Base-by-base conservation (phyloP, 116 monocot genomes). In the Thalassia testudinum region DNA sequence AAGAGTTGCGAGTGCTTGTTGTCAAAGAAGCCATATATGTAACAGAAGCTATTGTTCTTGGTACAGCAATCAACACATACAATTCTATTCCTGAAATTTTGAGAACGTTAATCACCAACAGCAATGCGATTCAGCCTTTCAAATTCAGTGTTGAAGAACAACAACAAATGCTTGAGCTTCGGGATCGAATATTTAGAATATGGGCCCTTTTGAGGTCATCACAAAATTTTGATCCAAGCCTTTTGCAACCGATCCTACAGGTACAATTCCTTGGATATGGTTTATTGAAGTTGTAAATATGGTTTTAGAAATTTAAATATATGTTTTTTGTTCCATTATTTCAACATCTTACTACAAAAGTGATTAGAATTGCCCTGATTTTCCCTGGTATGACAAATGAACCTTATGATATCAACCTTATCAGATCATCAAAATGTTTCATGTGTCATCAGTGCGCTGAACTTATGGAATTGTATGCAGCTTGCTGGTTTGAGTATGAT, bases 11-110 rank as follows among this genome's bases (percentile, higher is more conserved):
- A 58, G 50, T 47, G 42, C 66, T 95, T 42, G 88, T 95, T 47
- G 77, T 85, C 27, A 95, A 88, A 76, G 95, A 95, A 57, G 75
- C 95, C 43, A 64, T 88, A 62, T 71, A 74, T 75, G 95, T 85
- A 7, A 79, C 73, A 59, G 95, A 95, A 78, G 88, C 95, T 49
- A 42, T 85, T 68, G 62, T 58, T 26, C 64, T 95, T 20, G 88
- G 88, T 47, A 57, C 81, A n/a, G 63, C 75, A 40, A 64, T 81
- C 42, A 81, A 95, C 76, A 60, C 85, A 48, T 87, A 88, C 30
- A 84, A 77, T 48, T 69, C 78, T 52, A 61, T 81, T 54, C 95
- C 95, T 34, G 72, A 72, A 18, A 54, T 74, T 49, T 58, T 88
- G 52, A 87, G 70, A 59, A 63, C 67, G 43, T 23, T 85, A 24